A percentile compares a stretch with the other conserved stretches of the same genome.
Evolutionary conservation across 495 filamentous ascomycete genomes (phyloP).

Genomic region (Xylaria scruposa): DNA sequence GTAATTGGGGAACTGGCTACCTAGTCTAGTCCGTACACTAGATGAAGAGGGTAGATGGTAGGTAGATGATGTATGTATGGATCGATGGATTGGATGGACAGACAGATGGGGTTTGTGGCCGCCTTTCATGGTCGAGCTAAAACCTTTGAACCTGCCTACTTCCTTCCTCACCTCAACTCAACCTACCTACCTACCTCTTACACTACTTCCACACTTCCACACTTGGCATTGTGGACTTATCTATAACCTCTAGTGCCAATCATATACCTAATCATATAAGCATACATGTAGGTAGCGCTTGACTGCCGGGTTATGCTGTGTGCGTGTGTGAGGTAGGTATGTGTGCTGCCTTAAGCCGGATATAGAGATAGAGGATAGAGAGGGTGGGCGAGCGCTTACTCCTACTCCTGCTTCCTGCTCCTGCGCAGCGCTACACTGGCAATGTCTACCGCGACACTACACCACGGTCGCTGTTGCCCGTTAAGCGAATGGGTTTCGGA

Average conservation of each 20-base stretch:
- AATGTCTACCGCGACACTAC: background rate
- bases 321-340: background rate
- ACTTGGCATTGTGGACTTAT: constrained; percentile 8
- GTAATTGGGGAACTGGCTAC: background rate
- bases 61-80: background rate
- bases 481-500: constrained; percentile 28
- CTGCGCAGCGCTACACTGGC: background rate
- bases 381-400: background rate
- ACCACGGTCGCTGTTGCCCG: constrained; percentile 5
- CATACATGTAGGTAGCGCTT: background rate
- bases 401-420: background rate
- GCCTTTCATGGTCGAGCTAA: background rate
- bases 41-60: background rate
- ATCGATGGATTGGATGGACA: too few relatives aligned
- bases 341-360: background rate
- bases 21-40: background rate
- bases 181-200: background rate
- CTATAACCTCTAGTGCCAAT: background rate
- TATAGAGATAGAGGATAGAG: background rate
- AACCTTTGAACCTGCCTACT: background rate
- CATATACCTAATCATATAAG: background rate
- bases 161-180: background rate
- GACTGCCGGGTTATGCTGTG: background rate
- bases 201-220: background rate
- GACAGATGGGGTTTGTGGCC: background rate